Percentiles rank a stretch among this genome's conserved stretches.
These are phyloP conservation scores for Micromonas pusilla DNA, from an alignment of 139 green algal genomes.

Conservation along the genomic window DNA sequence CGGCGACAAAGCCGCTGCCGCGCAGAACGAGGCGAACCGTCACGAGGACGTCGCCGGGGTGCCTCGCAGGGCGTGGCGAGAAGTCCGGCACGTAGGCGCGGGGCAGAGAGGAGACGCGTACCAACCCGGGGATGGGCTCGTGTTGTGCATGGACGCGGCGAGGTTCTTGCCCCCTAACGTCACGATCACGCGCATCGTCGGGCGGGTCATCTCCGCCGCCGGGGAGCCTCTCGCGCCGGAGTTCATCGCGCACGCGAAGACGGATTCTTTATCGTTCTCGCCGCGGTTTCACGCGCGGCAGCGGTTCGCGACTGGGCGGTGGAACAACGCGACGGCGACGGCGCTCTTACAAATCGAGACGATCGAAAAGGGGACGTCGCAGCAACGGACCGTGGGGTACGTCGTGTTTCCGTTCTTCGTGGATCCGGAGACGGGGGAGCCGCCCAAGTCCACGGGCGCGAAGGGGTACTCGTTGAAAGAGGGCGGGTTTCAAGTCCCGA, in stretches of 20 bases:
- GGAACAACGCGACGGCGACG: conserved; percentile 43
- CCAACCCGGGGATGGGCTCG: conserved; percentile 35
- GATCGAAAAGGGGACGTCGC: conserved; percentile 21
- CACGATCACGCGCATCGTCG: conserved; percentile 50
- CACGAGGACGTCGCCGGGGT: conserved; percentile 4
- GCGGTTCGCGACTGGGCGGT: background rate
- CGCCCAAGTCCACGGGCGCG: conserved; percentile 39
- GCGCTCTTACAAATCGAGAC: conserved; percentile 41
- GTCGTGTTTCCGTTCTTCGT: conserved; percentile 47
- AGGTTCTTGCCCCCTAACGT: conserved; percentile 51
- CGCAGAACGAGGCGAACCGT: background rate
- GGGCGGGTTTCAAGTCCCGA: conserved; percentile 47
- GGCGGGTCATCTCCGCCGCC: conserved; percentile 36
- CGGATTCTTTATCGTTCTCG: conserved; percentile 37
- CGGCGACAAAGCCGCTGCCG: background rate
- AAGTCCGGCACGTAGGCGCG: background rate
- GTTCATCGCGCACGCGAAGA: conserved; percentile 41
- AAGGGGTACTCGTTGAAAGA: conserved; percentile 57
- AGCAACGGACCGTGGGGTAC: conserved; percentile 47
- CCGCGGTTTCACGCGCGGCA: conserved; percentile 27
- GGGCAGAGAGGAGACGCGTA: background rate
- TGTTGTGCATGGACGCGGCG: conserved; percentile 48
- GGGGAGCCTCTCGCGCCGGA: conserved; percentile 33
- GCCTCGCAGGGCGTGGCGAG: background rate
- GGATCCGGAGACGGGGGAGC: conserved; percentile 36